Evolutionary conservation across 1,139 yeast genomes (phyloP).

Genomic region (Scheffersomyces insectosa): DNA sequence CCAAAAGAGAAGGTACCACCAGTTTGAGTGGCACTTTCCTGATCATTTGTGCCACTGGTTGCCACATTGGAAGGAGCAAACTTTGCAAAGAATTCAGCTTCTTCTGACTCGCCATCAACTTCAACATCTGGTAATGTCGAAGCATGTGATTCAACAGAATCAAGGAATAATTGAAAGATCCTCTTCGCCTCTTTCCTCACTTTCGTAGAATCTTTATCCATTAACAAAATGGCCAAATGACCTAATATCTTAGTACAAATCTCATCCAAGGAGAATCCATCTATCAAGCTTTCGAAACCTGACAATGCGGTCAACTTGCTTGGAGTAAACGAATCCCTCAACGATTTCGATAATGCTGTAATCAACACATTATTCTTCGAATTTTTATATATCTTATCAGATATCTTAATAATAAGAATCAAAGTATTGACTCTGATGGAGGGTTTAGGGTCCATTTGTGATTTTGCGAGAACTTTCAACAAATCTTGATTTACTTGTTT

Average conservation of each 20-base stretch:
- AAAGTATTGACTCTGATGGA: constrained; percentile 87
- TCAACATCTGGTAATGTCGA: constrained; percentile 50
- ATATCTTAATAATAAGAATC: constrained; percentile 70
- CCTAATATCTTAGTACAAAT: constrained; percentile 84
- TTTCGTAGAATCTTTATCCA: constrained; percentile 66
- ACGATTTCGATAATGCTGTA: constrained; percentile 82
- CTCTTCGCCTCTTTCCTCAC: constrained; percentile 73
- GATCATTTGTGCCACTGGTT: constrained; percentile 1
- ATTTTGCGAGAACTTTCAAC: constrained; percentile 76
- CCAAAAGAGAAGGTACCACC: constrained; percentile 25
- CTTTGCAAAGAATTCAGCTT: constrained; percentile 32
- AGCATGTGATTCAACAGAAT: constrained; percentile 66
- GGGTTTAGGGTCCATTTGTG: constrained; percentile 83
- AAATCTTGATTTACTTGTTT: constrained; percentile 87
- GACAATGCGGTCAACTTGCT: constrained; percentile 76
- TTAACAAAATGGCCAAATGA: constrained; percentile 77
- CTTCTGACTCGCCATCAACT: constrained; percentile 38
- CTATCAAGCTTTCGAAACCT: constrained; percentile 68
- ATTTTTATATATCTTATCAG: constrained; percentile 57
- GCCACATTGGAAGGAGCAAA: constrained; percentile 19
- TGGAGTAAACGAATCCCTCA: constrained; percentile 78
- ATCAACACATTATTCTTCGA: constrained; percentile 73
- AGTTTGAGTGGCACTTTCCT: constrained; percentile 1
- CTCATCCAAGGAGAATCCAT: constrained; percentile 70
- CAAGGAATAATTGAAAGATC: constrained; percentile 64